These are phyloP conservation scores for Pelargonium myrrhifolium DNA, from an alignment of 441 rosid species.

Conservation along the genomic window DNA sequence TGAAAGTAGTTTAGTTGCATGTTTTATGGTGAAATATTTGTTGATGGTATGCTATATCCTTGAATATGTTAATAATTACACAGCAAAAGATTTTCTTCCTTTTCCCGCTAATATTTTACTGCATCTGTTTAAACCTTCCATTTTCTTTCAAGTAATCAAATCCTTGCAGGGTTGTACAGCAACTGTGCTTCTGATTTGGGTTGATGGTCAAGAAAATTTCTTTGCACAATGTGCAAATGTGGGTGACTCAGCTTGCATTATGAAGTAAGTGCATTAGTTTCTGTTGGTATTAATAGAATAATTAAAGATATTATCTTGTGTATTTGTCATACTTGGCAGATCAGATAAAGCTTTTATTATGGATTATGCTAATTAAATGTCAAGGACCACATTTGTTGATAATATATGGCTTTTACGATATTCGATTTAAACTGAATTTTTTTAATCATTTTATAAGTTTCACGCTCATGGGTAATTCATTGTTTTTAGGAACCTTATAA, in stretches of 20 bases:
- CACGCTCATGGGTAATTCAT: no score
- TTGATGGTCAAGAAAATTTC: conserved; percentile 39
- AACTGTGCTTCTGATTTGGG: conserved; percentile 87
- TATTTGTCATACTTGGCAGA: not conserved
- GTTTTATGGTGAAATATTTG: not conserved
- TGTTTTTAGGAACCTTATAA: no score
- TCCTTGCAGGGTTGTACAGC: conserved; percentile 87
- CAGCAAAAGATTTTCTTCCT: no score
- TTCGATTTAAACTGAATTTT: no score
- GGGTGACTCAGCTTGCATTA: conserved; percentile 87
- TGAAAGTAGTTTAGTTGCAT: conserved; percentile 5
- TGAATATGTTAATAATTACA: no score
- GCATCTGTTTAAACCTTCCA: not conserved
- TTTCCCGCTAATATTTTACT: not conserved
- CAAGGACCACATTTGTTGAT: not conserved
- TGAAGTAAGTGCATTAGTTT: conserved; percentile 47
- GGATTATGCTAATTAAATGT: not conserved
- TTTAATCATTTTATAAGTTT: not conserved
- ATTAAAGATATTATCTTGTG: conserved; percentile 13
- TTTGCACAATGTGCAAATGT: conserved; percentile 89
- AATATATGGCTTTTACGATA: not conserved
- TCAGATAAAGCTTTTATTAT: not conserved
- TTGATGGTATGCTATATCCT: no score
- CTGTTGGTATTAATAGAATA: not conserved
- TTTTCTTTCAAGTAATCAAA: conserved; percentile 7